Base-by-base conservation (phyloP, 2,329 filamentous ascomycete genomes). In the Phoma sp. region DNA sequence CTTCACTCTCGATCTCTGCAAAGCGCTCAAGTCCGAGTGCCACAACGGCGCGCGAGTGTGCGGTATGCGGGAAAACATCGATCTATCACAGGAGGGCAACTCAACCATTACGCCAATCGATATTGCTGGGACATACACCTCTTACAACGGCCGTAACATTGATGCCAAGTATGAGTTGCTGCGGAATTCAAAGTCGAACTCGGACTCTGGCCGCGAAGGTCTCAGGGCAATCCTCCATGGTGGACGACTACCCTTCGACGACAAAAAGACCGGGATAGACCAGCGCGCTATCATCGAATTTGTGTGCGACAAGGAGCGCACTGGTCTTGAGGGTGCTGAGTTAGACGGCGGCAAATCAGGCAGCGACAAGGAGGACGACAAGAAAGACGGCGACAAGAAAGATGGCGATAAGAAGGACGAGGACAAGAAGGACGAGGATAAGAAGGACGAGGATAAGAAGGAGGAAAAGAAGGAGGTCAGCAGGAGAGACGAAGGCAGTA, bases 221-320 rank as follows among this genome's bases (percentile, higher is more conserved):
- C 67, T 96, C 10, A 82, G 86, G 14, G 73, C 95, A 1, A 85
- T 88, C 56, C 74, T 96, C 42, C 79, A 84, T 42, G 88, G 86
- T 7, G 84, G 83, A 11, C 74, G 78, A 39, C 81, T 82, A 40
- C 77, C 77, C 0, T 71, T 75, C 43, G 71, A 77, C n/a, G 60
- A 64, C 38, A 80, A 82, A 47, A 78, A 81, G 42, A 79, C 81
- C 6, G 78, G 67, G 53, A 70, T 65, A 23, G 79, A 84, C 55
- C 90, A 96, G 74, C 87, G 86, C 67, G 91, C 92, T 3, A 83
- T 96, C 9, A 84, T 98, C 47, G 90, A 96, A 67, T 92, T 98
- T 64, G 73, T 93, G 17, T 99, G 95, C 76, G 89, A 96, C 68
- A 79, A 77, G 25, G 81, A 88, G 2, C 82, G 84, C 62, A 87